A percentile compares a stretch with the other conserved stretches of the same genome.
Evolutionary conservation across 305 asterid genomes (phyloP).

Genomic region (Fraxinus nigra): DNA sequence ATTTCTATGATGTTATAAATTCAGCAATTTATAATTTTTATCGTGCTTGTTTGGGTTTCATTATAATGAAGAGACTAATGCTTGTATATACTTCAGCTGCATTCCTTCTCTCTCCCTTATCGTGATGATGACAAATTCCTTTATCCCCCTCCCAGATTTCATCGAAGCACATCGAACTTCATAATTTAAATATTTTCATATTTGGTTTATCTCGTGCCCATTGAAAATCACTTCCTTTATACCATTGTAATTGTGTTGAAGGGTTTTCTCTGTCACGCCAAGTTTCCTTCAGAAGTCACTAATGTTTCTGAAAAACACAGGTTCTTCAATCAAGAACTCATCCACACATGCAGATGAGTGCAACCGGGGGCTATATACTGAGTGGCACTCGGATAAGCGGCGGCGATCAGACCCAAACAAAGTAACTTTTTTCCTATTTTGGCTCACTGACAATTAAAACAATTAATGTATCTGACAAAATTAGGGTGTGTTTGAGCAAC

Average conservation of each 20-base stretch:
- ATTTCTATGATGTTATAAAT: neutral
- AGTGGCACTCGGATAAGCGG: conserved; percentile 63
- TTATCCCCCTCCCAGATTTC: neutral
- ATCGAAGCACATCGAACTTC: neutral
- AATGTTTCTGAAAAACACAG: conserved; percentile 29
- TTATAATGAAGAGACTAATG: neutral
- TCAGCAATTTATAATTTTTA: neutral
- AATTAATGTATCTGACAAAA: no score
- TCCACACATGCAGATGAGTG: conserved; percentile 96
- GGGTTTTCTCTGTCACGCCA: neutral
- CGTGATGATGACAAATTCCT: neutral
- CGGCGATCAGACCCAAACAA: conserved; percentile 24
- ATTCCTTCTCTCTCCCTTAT: neutral
- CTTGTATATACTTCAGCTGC: neutral
- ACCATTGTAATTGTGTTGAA: neutral
- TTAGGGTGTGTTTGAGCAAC: no score
- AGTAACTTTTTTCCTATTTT: conserved; percentile 10
- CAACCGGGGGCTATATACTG: conserved; percentile 81
- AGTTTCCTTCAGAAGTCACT: neutral
- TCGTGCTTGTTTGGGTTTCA: neutral
- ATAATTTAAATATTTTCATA: neutral
- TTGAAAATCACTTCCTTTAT: neutral
- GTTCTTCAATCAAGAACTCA: conserved; percentile 94
- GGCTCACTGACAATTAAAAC: no score
- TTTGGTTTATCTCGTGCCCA: neutral